Base-by-base conservation (phyloP, 495 filamentous ascomycete species). In the Talaromyces stipitatus region DNA sequence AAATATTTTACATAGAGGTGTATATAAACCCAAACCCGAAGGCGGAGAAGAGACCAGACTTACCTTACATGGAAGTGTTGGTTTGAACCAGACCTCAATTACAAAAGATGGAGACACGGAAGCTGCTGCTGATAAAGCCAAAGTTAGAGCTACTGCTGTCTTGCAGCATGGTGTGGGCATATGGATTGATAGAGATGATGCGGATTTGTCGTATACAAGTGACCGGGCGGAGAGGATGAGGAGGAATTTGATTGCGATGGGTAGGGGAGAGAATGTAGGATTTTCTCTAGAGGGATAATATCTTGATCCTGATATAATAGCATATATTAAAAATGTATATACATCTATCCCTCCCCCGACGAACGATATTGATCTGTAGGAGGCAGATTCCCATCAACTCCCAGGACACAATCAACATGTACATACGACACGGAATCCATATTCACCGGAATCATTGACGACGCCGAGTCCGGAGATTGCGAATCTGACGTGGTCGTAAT, bases 1-100 rank as follows among this genome's bases (percentile, higher is more conserved):
- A 58, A 92, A 95, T 71, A 92, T 95, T 50, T 58, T 92, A 67
- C 90, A 95, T 58, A 76, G 89, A 3, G 90, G 88, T 1, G 80
- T 85, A 14, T 95, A 95, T 64, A 65, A 69, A 62, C 65, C 56
- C 8, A 77, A 73, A 54, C 56, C 54, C 12, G 72, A 68, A 45
- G 69, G 73, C 2, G 72, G 65, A 0, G 61, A 56, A 12, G 78
- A 72, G 63, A 85, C 87, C 67, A 68, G 90, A 59, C 73, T 88
- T 74, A 95, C 89, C 63, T 63, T 92, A 71, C 89, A 95, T 76
- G 90, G 89, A n/a, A 86, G 85, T 65, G 76, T 95, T 43, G 89
- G 89, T 8, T 70, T 83, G 66, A 79, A 77, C 38, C 78, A 18
- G 60, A 59, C 8, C 0, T 59, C 55, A 18, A 55, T 27, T 45